phyloP scores from a whole-genome alignment of 2,329 filamentous ascomycete species.

The Ramularia collo-cygni region DNA sequence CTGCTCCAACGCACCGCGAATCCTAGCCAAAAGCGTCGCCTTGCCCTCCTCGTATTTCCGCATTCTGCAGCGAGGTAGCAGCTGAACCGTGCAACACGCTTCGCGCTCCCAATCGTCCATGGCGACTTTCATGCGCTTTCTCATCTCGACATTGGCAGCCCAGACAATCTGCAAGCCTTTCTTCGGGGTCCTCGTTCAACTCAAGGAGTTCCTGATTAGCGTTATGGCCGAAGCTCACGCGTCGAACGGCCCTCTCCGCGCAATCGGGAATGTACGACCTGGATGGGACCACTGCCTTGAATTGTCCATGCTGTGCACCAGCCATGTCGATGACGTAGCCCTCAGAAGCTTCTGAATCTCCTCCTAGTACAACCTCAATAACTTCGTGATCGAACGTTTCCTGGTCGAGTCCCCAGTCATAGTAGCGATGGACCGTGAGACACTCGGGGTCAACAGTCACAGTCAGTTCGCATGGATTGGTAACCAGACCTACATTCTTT shows the following conservation, averaged over 20 bases:
- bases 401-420: not conserved
- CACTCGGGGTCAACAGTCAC: not conserved
- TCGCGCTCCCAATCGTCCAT: not conserved
- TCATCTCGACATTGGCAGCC: no score
- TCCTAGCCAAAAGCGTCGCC: not conserved
- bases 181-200: no score
- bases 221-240: not conserved
- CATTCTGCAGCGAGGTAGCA: not conserved
- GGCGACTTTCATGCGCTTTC: not conserved
- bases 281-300: not conserved
- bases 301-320: slow-evolving; percentile 4
- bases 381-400: not conserved
- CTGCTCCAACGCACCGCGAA: not conserved
- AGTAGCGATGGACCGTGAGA: not conserved
- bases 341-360: not conserved
- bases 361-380: not conserved
- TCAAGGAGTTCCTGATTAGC: no score
- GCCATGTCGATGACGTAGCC: slow-evolving; percentile 3
- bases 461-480: not conserved
- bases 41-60: not conserved
- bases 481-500: not conserved
- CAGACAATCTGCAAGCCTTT: no score
- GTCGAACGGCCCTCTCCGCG: no score
- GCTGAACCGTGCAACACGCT: not conserved
- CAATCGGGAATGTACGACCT: not conserved